Conservation (phyloP, 306 rosid species). For the Cucurbita ficifolia region DNA sequence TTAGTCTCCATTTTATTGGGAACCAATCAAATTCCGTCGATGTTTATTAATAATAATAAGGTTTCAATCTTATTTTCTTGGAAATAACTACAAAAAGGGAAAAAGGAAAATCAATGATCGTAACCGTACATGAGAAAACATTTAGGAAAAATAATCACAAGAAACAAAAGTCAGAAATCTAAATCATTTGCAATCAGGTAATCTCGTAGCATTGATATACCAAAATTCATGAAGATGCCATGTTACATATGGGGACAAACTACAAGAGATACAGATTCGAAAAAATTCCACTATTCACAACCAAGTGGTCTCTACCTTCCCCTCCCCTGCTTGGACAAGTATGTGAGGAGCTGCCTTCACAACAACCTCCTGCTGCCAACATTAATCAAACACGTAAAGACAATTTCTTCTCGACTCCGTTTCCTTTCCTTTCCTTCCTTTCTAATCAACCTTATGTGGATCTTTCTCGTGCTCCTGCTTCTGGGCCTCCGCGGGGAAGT, state of each 20-base stretch:
- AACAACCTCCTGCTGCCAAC: background rate
- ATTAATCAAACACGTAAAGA: background rate
- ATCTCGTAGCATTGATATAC: background rate
- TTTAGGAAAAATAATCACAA: background rate
- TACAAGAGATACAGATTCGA: background rate
- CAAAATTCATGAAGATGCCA: background rate
- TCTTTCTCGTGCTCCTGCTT: constrained; percentile 26
- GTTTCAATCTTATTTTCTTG: background rate
- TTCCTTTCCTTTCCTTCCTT: background rate
- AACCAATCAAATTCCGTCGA: background rate
- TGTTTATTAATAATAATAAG: background rate
- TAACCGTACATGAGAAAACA: background rate
- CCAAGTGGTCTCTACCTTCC: background rate
- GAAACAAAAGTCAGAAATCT: background rate
- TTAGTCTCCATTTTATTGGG: background rate
- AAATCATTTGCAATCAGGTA: too few relatives aligned
- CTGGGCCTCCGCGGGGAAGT: constrained; percentile 65
- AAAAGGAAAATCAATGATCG: background rate
- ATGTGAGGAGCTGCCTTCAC: background rate
- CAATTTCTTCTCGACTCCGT: background rate
- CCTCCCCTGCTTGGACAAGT: background rate
- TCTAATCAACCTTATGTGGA: constrained; percentile 14
- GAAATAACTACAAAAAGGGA: too few relatives aligned
- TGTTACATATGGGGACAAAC: background rate
- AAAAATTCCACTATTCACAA: constrained; percentile 1